These are phyloP conservation scores for Crucibulum laeve DNA, from an alignment of 768 basidiomycete species.

Conservation along the genomic window DNA sequence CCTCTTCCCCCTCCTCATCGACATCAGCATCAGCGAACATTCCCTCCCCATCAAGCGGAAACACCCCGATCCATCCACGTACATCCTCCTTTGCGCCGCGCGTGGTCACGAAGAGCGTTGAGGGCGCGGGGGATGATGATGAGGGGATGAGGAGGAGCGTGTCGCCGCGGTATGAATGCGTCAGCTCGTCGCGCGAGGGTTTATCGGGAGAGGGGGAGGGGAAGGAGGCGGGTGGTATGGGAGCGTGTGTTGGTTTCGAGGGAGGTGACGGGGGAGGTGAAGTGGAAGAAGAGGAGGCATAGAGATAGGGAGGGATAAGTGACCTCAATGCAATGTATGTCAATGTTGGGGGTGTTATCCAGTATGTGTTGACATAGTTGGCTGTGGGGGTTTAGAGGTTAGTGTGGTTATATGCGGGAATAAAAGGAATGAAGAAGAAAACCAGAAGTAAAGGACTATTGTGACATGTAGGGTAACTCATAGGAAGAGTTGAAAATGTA, in stretches of 20 bases:
- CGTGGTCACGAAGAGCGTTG: constrained; percentile 42
- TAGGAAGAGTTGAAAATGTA: too few relatives aligned
- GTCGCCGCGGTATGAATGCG: constrained; percentile 37
- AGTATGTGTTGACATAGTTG: constrained; percentile 42
- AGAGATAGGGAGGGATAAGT: constrained; percentile 18
- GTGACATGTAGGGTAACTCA: too few relatives aligned
- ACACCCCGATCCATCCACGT: constrained; percentile 40
- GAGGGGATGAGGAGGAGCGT: constrained; percentile 41
- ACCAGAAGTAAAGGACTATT: background rate
- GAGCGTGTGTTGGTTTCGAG: constrained; percentile 3
- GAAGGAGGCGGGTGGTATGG: constrained; percentile 5
- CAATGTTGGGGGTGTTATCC: constrained; percentile 26
- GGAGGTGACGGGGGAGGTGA: constrained; percentile 15
- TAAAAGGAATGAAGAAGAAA: background rate
- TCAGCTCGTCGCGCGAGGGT: background rate
- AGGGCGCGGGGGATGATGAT: constrained; percentile 26
- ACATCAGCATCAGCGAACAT: constrained; percentile 21
- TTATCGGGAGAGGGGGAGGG: constrained; percentile 7
- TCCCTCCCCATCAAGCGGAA: constrained; percentile 35
- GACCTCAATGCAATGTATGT: constrained; percentile 26
- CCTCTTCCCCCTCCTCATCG: constrained; percentile 1
- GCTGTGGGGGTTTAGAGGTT: too few relatives aligned
- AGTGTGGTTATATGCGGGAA: too few relatives aligned
- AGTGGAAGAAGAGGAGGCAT: too few relatives aligned
- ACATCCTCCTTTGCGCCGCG: constrained; percentile 31